Evolutionary conservation across 2,329 filamentous ascomycete species (phyloP).

Genomic region (Cercospora sesami): DNA sequence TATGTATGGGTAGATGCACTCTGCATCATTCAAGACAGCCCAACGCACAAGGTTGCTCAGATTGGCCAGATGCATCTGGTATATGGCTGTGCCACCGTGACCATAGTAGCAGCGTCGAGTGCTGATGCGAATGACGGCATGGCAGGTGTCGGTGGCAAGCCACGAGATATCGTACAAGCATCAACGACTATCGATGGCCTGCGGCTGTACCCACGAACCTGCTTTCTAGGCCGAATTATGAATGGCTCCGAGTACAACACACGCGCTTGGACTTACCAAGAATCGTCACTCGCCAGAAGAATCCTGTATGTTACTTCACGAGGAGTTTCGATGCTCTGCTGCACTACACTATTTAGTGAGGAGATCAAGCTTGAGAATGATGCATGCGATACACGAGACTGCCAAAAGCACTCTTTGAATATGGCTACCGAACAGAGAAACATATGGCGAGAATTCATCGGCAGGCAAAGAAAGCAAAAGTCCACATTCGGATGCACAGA

Average conservation of each 20-base stretch:
- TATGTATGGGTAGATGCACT: background rate
- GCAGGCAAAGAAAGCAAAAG: background rate
- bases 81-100: background rate
- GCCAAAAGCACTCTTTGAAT: background rate
- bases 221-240: background rate
- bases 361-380: background rate
- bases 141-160: background rate
- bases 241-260: background rate
- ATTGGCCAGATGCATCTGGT: background rate
- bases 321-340: background rate
- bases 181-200: background rate
- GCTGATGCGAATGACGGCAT: background rate
- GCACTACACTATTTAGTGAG: background rate
- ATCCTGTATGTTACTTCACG: background rate
- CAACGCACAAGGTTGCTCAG: background rate
- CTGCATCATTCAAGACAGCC: background rate
- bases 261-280: background rate
- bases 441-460: background rate
- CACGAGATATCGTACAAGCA: background rate
- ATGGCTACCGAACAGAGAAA: background rate
- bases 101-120: background rate
- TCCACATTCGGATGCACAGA: background rate
- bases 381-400: background rate
- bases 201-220: background rate
- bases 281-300: background rate